Percentiles rank a stretch among this genome's conserved stretches.
Evolutionary conservation across 2,329 filamentous ascomycete species (phyloP).

Genomic region (Diaporthe longicolla): DNA sequence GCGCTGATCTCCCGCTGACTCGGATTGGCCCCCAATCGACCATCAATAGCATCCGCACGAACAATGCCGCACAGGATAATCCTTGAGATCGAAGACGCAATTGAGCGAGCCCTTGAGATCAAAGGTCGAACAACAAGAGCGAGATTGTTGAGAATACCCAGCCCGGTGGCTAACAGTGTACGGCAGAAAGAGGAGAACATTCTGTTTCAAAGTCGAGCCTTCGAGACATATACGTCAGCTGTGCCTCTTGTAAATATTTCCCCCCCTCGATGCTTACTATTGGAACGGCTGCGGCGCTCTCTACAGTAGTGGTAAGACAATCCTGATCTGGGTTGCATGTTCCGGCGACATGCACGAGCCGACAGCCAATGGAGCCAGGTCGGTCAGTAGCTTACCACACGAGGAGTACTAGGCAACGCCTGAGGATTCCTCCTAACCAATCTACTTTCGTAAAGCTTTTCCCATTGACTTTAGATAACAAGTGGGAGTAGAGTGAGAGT

Average conservation of each 20-base stretch:
- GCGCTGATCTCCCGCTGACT: conserved; percentile 3
- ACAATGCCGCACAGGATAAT: neutral
- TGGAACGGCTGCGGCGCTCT: neutral
- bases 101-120: too few species aligned
- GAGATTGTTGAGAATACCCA: neutral
- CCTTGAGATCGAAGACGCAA: neutral
- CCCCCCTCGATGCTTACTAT: neutral
- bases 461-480: too few species aligned
- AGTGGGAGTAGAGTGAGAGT: too few species aligned
- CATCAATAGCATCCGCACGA: neutral
- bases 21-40: neutral
- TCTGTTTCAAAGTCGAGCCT: neutral
- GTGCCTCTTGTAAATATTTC: neutral
- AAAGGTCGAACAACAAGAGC: neutral
- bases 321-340: neutral
- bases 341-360: neutral
- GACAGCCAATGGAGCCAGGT: neutral
- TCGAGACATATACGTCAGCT: neutral
- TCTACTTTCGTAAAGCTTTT: too few species aligned
- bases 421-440: too few species aligned
- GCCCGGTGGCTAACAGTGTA: too few species aligned
- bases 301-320: neutral
- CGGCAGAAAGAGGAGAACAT: neutral
- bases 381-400: too few species aligned
- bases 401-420: too few species aligned